Evolutionary conservation across 2,329 filamentous ascomycete species (phyloP).

Genomic region (Sphaerulina populicola): DNA sequence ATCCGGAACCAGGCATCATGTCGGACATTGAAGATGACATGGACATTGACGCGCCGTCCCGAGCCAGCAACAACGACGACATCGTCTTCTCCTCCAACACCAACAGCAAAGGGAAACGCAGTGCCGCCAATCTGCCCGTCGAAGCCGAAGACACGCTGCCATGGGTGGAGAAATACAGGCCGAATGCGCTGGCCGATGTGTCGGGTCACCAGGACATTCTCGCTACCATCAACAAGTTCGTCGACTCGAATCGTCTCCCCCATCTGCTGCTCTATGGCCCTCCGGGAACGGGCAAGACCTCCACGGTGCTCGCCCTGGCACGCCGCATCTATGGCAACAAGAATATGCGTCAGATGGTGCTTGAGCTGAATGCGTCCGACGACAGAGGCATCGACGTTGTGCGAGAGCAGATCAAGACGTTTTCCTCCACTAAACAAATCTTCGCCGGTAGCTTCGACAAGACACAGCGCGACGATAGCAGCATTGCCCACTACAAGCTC

Average conservation of each 20-base stretch:
- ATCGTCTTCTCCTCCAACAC: constrained; percentile 66
- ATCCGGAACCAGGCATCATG: constrained; percentile 33
- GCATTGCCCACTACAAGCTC: constrained; percentile 75
- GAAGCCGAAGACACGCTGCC: constrained; percentile 89
- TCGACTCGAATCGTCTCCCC: constrained; percentile 86
- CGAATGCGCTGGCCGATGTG: constrained; percentile 79
- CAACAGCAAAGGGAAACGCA: constrained; percentile 75
- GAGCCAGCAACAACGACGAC: constrained; percentile 29
- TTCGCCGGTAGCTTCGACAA: constrained; percentile 50
- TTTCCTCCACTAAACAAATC: constrained; percentile 95
- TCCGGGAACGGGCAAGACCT: constrained; percentile 94
- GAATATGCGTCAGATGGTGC: constrained; percentile 96
- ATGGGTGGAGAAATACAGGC: constrained; percentile 98
- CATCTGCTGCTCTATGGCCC: constrained; percentile 95
- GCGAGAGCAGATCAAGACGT: constrained; percentile 98
- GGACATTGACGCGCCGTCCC: constrained; percentile 53
- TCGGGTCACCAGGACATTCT: constrained; percentile 96
- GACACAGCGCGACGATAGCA: constrained; percentile 26
- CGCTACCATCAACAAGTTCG: constrained; percentile 93
- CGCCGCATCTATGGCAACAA: constrained; percentile 83
- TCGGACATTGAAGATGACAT: constrained; percentile 54
- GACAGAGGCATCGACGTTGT: constrained; percentile 97
- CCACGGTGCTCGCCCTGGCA: constrained; percentile 86
- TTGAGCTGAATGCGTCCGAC: constrained; percentile 94
- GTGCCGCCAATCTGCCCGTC: constrained; percentile 83